Conservation (phyloP, 441 rosid species). For the Adansonia madagascariensis region DNA sequence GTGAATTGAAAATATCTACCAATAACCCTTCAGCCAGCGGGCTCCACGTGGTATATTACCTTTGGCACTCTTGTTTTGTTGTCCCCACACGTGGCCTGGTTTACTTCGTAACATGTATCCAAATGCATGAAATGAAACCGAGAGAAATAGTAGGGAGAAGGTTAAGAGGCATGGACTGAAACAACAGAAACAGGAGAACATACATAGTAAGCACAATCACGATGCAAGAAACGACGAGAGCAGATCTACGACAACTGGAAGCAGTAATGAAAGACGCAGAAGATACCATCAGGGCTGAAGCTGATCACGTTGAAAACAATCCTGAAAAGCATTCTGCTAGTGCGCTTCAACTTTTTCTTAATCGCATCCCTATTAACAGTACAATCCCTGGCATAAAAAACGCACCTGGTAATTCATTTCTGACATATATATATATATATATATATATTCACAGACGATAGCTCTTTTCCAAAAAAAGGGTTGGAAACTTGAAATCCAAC, state of each 20-base stretch:
- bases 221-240: conserved; percentile 26
- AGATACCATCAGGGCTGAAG: neutral
- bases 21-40: no score
- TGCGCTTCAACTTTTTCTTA: conserved; percentile 47
- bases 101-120: neutral
- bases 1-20: neutral
- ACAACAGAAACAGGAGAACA: neutral
- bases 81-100: neutral
- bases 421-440: neutral
- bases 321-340: conserved; percentile 20
- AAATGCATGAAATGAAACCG: neutral
- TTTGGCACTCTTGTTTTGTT: neutral
- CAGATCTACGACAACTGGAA: conserved; percentile 6
- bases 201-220: neutral
- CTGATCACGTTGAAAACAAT: conserved; percentile 18
- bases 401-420: conserved; percentile 38
- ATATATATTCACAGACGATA: neutral
- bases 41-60: neutral
- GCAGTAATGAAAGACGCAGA: neutral
- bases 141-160: neutral
- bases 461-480: neutral
- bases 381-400: conserved; percentile 31
- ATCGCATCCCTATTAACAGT: conserved; percentile 43
- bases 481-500: neutral
- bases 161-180: neutral